Evolutionary conservation across 2,329 filamentous ascomycete genomes (phyloP), one percentile per base, ranked within the genome.

Genomic region (Exophiala sideris): DNA sequence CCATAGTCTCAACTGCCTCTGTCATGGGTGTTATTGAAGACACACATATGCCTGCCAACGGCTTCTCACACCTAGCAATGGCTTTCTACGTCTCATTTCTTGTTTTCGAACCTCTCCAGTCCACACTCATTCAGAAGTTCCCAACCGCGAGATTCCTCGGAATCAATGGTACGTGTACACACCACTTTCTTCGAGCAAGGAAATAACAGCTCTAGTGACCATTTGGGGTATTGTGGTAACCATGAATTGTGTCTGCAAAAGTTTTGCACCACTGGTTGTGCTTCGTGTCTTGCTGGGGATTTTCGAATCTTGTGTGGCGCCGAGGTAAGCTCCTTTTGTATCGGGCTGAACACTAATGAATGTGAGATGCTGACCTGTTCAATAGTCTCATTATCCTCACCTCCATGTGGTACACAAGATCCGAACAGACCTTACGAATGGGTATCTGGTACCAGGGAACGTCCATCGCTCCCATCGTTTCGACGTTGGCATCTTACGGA

Each of bases 1-100:
- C 68, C 10, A 66, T 81, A 18, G 69, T 71, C 6, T 77, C 78
- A 4, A 68, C 76, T 38, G 71, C 83, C 5, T 79, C 79, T 42
- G 80, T 86, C 50, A 86, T 86, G 83, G 81, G 81, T 11, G 68
- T 86, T 11, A 71, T 68, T 9, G 68, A 74, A 52, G 80, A 84
- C 54, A 75, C 81, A 6, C 70, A 76, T 2, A 73, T 85, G 45
- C 64, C 68, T 29, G 78, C 76, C 24, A 82, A 84, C 57, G 74
- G 84, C 36, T 85, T 84, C 66, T 80, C 79, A 45, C 79, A 83
- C 62, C 66, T 81, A 16, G 79, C 81, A 0, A 80, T 81, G 1
- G 79, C 79, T 21, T 79, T 85, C 60, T 86, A 82, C 57, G 79
- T 85, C 34, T 81, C 78, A 3, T 76, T 80, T 38, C 66, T 83